phyloP scores from a whole-genome alignment of 108 stramenopile genomes.

The Stephanodiscus triporus region DNA sequence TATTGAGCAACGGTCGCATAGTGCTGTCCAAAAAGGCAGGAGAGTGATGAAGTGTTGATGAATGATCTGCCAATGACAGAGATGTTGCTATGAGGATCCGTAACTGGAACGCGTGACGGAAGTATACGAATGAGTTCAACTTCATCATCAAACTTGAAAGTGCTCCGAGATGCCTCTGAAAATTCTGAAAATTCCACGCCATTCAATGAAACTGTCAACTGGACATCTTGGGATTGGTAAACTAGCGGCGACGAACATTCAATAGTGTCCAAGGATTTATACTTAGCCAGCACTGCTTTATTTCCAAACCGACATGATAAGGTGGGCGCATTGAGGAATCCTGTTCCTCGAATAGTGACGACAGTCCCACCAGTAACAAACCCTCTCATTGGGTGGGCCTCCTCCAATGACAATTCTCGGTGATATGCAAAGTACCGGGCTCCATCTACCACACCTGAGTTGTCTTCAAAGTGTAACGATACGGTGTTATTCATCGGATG shows the following conservation, averaged over 20 bases:
- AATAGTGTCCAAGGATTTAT: slow-evolving; percentile 30
- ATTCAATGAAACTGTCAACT: slow-evolving; percentile 40
- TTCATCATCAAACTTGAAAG: slow-evolving; percentile 34
- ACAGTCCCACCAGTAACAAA: slow-evolving; percentile 41
- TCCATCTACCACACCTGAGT: slow-evolving; percentile 1
- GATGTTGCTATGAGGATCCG: not conserved
- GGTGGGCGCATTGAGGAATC: slow-evolving; percentile 38
- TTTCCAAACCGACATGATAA: slow-evolving; percentile 48
- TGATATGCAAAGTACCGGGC: slow-evolving; percentile 27
- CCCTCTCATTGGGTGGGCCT: slow-evolving; percentile 38
- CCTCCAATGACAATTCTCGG: slow-evolving; percentile 30
- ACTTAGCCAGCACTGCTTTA: slow-evolving; percentile 21
- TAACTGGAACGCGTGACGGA: slow-evolving; percentile 25
- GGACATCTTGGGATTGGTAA: slow-evolving; percentile 3
- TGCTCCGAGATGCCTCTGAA: not conserved
- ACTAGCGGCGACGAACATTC: slow-evolving; percentile 38
- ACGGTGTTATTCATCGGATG: slow-evolving; percentile 25
- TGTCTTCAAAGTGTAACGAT: slow-evolving; percentile 30
- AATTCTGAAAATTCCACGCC: slow-evolving; percentile 14
- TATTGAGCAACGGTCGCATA: slow-evolving; percentile 22
- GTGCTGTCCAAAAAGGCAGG: slow-evolving; percentile 20
- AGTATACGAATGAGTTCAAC: slow-evolving; percentile 14
- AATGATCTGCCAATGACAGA: slow-evolving; percentile 30
- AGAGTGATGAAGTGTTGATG: slow-evolving; percentile 24
- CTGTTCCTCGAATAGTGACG: slow-evolving; percentile 43